Conservation (phyloP, 2,329 filamentous ascomycete species). For the Trichoderma sp. region DNA sequence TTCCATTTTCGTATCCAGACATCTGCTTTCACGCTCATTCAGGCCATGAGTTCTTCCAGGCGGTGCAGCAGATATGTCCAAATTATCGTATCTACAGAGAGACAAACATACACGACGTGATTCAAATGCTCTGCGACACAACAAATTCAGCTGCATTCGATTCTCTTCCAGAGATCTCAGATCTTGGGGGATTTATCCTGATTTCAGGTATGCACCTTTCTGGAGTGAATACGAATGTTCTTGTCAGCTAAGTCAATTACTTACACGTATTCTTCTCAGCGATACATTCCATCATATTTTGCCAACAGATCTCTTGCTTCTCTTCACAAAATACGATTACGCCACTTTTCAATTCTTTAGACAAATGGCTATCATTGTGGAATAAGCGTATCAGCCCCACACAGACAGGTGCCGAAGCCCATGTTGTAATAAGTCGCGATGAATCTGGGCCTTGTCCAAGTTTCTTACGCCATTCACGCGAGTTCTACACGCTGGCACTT, state of each 20-base stretch:
- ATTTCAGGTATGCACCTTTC: background rate
- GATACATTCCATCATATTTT: background rate
- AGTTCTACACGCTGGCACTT: background rate
- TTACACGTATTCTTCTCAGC: background rate
- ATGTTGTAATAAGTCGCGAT: background rate
- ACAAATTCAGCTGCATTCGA: background rate
- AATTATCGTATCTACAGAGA: background rate
- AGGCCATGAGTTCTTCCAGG: background rate
- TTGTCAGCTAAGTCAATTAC: background rate
- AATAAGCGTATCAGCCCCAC: background rate
- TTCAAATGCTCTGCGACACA: background rate
- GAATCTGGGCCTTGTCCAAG: background rate
- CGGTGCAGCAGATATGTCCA: background rate
- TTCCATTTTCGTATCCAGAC: background rate
- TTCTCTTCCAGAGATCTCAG: background rate
- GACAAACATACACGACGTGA: background rate
- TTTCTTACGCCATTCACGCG: background rate
- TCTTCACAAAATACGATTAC: background rate
- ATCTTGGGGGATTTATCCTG: background rate
- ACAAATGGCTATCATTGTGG: background rate
- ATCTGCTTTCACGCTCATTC: background rate
- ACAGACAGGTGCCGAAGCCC: background rate
- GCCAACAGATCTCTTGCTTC: background rate
- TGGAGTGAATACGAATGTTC: rapidly evolving
- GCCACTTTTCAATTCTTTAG: background rate